Percentiles rank a stretch among this genome's conserved stretches.
Conservation (phyloP, 345 rosid species). For the Arabis alpina region DNA sequence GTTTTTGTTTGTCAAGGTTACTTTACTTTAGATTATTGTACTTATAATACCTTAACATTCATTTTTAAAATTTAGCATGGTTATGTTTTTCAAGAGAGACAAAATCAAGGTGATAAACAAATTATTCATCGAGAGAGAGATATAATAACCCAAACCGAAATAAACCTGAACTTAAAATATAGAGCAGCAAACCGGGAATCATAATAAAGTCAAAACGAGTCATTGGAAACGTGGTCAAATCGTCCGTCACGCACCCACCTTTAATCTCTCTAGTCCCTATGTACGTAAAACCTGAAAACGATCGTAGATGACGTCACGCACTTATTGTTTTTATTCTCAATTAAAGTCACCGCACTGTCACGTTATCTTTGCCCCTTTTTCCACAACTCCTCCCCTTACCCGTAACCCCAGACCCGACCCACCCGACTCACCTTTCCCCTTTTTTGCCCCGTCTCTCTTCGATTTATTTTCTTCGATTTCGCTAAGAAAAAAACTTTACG, state of each 20-base stretch:
- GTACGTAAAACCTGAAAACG: slow-evolving; percentile 7
- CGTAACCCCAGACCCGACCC: slow-evolving; percentile 45
- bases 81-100: too few species aligned
- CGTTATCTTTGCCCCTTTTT: slow-evolving; percentile 33
- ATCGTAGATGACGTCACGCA: slow-evolving; percentile 11
- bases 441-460: slow-evolving; percentile 24
- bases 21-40: too few species aligned
- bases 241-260: slow-evolving; percentile 6
- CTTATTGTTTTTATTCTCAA: not conserved
- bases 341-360: slow-evolving; percentile 44
- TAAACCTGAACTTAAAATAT: too few species aligned
- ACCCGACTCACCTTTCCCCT: slow-evolving; percentile 46
- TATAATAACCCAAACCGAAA: too few species aligned
- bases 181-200: too few species aligned
- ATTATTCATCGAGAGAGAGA: too few species aligned
- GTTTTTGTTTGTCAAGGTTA: too few species aligned
- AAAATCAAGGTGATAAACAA: too few species aligned
- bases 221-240: not conserved
- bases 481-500: not conserved
- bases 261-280: slow-evolving; percentile 8
- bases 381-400: slow-evolving; percentile 46
- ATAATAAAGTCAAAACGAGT: not conserved
- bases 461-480: slow-evolving; percentile 5
- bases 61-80: too few species aligned
- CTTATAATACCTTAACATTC: too few species aligned